phyloP scores from a whole-genome alignment of 306 rosid species.

The Geum urbanum region DNA sequence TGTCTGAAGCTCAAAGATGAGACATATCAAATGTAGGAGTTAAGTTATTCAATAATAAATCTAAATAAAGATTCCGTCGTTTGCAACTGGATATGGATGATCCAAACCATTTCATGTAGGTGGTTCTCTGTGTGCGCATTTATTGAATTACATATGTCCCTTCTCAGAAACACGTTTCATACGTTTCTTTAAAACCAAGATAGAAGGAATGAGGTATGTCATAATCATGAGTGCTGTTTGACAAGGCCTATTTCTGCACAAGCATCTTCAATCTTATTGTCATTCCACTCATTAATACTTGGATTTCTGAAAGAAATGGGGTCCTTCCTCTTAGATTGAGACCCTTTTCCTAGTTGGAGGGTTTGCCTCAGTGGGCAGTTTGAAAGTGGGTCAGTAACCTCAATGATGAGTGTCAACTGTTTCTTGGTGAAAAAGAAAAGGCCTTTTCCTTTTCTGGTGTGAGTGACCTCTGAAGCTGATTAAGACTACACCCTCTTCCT shows the following conservation, averaged over 20 bases:
- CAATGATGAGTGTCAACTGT: constrained; percentile 4
- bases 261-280: constrained; percentile 1
- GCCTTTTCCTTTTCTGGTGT: background rate
- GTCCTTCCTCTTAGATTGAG: background rate
- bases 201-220: background rate
- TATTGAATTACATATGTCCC: background rate
- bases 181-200: background rate
- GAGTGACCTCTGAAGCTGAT: background rate
- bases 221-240: constrained; percentile 4
- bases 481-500: background rate
- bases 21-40: background rate
- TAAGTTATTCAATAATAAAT: background rate
- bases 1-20: background rate
- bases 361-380: constrained; percentile 12
- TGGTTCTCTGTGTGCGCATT: background rate
- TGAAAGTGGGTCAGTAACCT: constrained; percentile 5
- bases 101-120: background rate
- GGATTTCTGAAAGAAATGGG: background rate
- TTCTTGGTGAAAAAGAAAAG: background rate
- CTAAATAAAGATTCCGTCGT: background rate
- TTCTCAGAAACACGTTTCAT: background rate
- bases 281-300: background rate
- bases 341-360: constrained; percentile 3
- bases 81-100: constrained; percentile 11
- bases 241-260: background rate